Base-by-base conservation (phyloP, 768 basidiomycete species). In the Podaxis sp. region DNA sequence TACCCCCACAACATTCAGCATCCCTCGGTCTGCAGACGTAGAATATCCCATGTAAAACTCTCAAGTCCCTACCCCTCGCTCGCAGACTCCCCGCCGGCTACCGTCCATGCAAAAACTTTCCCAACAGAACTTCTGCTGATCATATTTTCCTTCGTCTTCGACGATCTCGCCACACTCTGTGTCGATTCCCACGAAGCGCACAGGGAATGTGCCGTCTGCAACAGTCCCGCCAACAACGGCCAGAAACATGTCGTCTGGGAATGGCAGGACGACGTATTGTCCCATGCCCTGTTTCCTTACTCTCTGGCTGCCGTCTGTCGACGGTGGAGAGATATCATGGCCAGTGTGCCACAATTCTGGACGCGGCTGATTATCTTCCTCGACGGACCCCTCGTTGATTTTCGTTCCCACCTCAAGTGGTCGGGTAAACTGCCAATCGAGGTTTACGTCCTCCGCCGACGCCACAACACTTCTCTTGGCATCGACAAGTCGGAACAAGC, bases 351-450 rank as follows among this genome's bases (percentile, higher is more conserved):
- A 12, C 47, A 53, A 6, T 69, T 67, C 38, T 71, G 68, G 70
- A 68, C 67, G 4, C 63, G 68, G 11, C 29, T 68, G 24, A 61
- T 67, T 19, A 56, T 66, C 7, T 60, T 67, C 38, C 56, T 68
- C 17, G 70, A 71, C 41, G 40, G 40, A 6, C 25, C 67, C 12
- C 58, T 63, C 3, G 40, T 56, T 8, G 63, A 52, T 19, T 19
- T 69, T 2, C 55, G 41, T 22, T 53, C 50, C 17, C 59, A 66
- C 41, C 59, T 69, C 5, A 27, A 62, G 24, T 59, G 62, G 24
- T 70, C 66, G 2, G 27, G 40, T 13, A 41, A 62, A 49, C 59
- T 66, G 5, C 59, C 66, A 2, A 40, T 70, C 12, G 64, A 65
- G 17, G 54, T 70, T 3, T 60, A 61, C 36, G 63, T 70, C 19